A percentile compares a stretch with the other conserved stretches of the same genome.
Conservation (phyloP, 1,139 yeast species). For the Geotrichum phurueaensis region DNA sequence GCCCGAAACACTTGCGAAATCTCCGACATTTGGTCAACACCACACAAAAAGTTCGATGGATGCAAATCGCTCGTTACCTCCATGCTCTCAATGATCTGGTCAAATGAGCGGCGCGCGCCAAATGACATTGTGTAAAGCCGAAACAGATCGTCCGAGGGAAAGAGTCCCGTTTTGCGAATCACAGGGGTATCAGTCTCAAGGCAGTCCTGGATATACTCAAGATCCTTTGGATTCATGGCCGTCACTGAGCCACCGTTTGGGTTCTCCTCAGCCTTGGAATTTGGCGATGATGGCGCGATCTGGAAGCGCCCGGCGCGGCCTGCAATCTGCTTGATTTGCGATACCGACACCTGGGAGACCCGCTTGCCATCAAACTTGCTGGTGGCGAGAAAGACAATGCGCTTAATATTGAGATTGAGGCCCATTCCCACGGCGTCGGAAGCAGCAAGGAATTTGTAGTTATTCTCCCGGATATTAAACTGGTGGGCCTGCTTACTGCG, state of each 20-base stretch:
- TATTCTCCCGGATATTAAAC: conserved; percentile 60
- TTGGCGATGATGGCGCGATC: conserved; percentile 24
- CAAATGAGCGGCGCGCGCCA: conserved; percentile 22
- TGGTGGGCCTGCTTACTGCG: conserved; percentile 74
- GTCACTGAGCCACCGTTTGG: conserved; percentile 30
- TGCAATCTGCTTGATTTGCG: conserved; percentile 80
- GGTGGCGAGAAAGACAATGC: conserved; percentile 67
- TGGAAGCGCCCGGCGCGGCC: conserved; percentile 90
- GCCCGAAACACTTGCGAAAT: conserved; percentile 28
- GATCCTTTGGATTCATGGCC: conserved; percentile 28
- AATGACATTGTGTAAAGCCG: conserved; percentile 24
- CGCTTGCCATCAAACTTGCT: conserved; percentile 64
- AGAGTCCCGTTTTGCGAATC: conserved; percentile 28
- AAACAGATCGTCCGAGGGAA: conserved; percentile 30
- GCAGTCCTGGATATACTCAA: conserved; percentile 30
- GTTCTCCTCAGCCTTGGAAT: conserved; percentile 16
- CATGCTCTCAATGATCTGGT: conserved; percentile 24
- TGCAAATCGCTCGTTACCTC: conserved; percentile 22
- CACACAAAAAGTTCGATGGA: conserved; percentile 23
- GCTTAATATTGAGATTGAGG: conserved; percentile 69
- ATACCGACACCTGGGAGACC: conserved; percentile 41
- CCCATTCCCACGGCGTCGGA: conserved; percentile 99
- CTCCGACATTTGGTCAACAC: conserved; percentile 24
- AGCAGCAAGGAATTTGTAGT: conserved; percentile 76
- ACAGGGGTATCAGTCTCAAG: conserved; percentile 27